Base-by-base conservation (phyloP, 2,329 filamentous ascomycete genomes). In the Tolypocladium ophioglossoides region DNA sequence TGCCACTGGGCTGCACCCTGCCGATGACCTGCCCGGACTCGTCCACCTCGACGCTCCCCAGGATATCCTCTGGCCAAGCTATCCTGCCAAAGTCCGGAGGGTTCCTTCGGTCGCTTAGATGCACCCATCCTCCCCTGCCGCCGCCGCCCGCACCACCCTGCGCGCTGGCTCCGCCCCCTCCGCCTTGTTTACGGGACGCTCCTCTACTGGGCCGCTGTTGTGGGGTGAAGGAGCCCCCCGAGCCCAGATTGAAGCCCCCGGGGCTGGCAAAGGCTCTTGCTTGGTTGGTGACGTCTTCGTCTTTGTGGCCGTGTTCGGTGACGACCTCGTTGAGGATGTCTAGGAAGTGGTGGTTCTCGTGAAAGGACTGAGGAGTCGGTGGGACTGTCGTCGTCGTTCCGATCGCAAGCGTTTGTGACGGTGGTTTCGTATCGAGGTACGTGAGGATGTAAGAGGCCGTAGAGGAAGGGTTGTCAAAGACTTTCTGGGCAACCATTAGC, bases 11-110 rank as follows among this genome's bases (percentile, higher is more conserved):
- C 66, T 83, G 76, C 58, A 80, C 79, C 58, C 75, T 77, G 24
- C 81, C 80, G 30, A 84, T 71, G 52, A 86, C 78, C 32, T 76
- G 64, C 0, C 84, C 84, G 8, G 69, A 59, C 2, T 72, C 74
- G 63, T 85, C 75, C 6, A 87, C 84, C 63, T 86, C 79, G 41
- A 87, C 74, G 58, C 83, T 86, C 39, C 84, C 84, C 53, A 87
- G 71, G 39, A 87, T 87, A 62, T 87, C 84, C 62, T 87, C 84
- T 1, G 84, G 83, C 74, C 80, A 86, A 2, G 84, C 82, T 63
- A 87, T 86, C 52, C 84, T 70, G 18, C 84, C 84, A 72, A 77
- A 87, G 61, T 85, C 83, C 0, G 82, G 83, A 2, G 83, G 82
- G 52, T 84, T 85, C 52, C 84, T 72, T 52, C 72, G 62, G 63